Base-by-base conservation (phyloP, 192 early-diverging fungal species). In the Coemansia pectinata region DNA sequence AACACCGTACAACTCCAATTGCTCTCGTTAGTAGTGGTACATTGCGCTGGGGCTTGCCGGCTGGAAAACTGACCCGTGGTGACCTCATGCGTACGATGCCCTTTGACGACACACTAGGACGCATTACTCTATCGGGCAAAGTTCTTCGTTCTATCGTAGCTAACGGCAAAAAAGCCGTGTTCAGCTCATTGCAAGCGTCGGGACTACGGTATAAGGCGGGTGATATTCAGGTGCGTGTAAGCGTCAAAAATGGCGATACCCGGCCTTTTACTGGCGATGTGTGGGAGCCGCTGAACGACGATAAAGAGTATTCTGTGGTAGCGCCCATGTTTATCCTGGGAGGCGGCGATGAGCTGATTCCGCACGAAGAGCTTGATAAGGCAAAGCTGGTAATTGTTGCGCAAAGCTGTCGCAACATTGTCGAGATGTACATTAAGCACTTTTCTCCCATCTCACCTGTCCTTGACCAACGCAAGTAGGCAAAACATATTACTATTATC, bases 1-100 rank as follows among this genome's bases (percentile, higher is more conserved):
- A 29, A 27, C 29, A 55, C 59, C 64, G 7, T 66, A 70, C 15
- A 14, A 55, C 1, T 14, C 52, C 52, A 65, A 63, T 89, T 23
- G 87, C 87, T 5, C 71, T 92, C 31, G 69, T 89, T 27, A 88
- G 90, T 77, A 75, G 87, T 25, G 93, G 90, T 21, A 77, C 89
- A 23, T 76, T 94, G 50, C 87, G 91, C 25, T 77, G 80, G 6
- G 78, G 75, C 0, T n/a, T 92, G 11, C 74, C 82, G 17, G 23
- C 36, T 11, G 90, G 90, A 42, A 72, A 84, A 5, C 60, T 94
- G 60, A 87, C 88, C 1, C 66, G 85, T 31, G 87, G 87, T 65
- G 70, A 79, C 52, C 65, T 93, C 60, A 63, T 90, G 57, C 84
- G 77, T 5, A 73, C 87, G 0, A 79, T 91, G 8, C 91, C 93